phyloP scores from a whole-genome alignment of 768 basidiomycete species.

The Xerocomus spinulosus region DNA sequence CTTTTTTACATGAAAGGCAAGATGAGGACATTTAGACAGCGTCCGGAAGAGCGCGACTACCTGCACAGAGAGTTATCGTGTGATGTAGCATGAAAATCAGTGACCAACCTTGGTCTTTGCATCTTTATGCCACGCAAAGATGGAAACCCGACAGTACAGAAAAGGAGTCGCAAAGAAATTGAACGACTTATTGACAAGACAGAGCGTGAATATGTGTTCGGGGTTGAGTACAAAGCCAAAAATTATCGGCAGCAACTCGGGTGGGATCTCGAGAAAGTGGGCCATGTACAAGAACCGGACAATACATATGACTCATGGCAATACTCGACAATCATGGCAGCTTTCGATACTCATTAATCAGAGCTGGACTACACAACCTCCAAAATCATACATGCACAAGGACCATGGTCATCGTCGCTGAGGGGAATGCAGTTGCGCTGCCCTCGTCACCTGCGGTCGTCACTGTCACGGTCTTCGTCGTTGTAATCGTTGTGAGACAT shows the following conservation, averaged over 20 bases:
- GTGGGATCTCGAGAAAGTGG: constrained; percentile 53
- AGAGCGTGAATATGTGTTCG: constrained; percentile 46
- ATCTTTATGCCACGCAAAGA: constrained; percentile 70
- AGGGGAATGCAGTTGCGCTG: too few relatives aligned
- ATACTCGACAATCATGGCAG: too few relatives aligned
- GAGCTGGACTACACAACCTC: too few relatives aligned
- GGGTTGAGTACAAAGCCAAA: constrained; percentile 48
- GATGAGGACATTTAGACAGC: constrained; percentile 46
- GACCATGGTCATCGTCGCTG: too few relatives aligned
- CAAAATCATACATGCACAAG: too few relatives aligned
- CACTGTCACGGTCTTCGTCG: too few relatives aligned
- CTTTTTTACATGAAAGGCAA: constrained; percentile 53
- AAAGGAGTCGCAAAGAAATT: constrained; percentile 42
- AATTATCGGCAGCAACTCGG: constrained; percentile 59
- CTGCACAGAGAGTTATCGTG: constrained; percentile 31
- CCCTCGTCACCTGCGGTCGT: too few relatives aligned
- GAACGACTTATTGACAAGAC: constrained; percentile 58
- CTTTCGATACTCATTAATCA: too few relatives aligned
- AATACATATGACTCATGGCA: too few relatives aligned
- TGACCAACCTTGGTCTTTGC: constrained; percentile 52
- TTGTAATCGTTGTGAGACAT: too few relatives aligned
- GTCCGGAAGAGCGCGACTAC: constrained; percentile 59
- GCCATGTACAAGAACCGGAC: too few relatives aligned
- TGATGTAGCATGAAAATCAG: neutral
- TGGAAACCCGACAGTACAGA: constrained; percentile 56